These are phyloP conservation scores for Xylariaceae sp. DNA, from an alignment of 2,329 filamentous ascomycete genomes.

Conservation along the genomic window DNA sequence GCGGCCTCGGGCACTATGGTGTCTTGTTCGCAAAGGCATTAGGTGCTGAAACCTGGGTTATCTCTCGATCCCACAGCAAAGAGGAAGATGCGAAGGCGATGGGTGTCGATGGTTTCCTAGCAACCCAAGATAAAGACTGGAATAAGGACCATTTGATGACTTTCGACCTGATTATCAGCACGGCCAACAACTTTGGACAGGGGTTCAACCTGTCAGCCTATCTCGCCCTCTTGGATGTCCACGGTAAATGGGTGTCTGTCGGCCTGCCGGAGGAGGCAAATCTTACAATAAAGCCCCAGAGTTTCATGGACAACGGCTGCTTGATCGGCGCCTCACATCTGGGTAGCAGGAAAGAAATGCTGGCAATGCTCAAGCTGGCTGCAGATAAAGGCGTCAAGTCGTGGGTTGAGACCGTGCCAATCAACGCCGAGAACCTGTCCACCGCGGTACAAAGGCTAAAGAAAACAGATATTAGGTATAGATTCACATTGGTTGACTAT, in stretches of 20 bases:
- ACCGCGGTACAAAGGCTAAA: conserved; percentile 65
- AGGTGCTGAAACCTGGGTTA: conserved; percentile 58
- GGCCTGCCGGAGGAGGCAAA: conserved; percentile 75
- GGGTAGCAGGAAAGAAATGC: conserved; percentile 64
- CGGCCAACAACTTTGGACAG: conserved; percentile 62
- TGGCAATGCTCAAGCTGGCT: conserved; percentile 68
- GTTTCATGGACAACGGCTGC: conserved; percentile 70
- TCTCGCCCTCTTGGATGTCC: conserved; percentile 74
- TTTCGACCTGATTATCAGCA: conserved; percentile 75
- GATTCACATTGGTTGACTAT: conserved; percentile 69
- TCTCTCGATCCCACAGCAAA: conserved; percentile 57
- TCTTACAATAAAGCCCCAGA: conserved; percentile 66
- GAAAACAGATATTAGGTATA: conserved; percentile 68
- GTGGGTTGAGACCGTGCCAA: conserved; percentile 70
- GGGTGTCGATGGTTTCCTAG: conserved; percentile 58
- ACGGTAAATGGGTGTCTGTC: conserved; percentile 75
- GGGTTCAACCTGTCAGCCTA: conserved; percentile 67
- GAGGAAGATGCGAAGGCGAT: conserved; percentile 55
- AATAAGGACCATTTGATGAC: conserved; percentile 54
- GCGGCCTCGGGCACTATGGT: conserved; percentile 68
- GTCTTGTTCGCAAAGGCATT: conserved; percentile 66
- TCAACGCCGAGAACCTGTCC: conserved; percentile 67
- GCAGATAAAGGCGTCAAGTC: conserved; percentile 65
- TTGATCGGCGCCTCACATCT: conserved; percentile 68
- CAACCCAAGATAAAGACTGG: conserved; percentile 55